These are phyloP conservation scores for Macrocybe gigantea DNA, from an alignment of 768 basidiomycete genomes.

Conservation along the genomic window DNA sequence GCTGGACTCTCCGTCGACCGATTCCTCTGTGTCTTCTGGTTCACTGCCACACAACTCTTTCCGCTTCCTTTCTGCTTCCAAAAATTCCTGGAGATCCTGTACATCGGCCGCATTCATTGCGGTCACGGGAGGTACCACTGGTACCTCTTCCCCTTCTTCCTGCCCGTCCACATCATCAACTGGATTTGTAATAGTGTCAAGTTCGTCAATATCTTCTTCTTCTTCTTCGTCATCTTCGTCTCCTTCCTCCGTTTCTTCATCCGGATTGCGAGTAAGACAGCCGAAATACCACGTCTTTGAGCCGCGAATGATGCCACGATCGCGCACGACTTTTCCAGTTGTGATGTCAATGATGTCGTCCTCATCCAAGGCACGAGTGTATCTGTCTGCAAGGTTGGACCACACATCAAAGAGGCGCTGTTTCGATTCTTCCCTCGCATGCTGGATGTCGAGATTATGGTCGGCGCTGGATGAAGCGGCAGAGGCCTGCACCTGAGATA, in stretches of 20 bases:
- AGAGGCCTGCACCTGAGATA: constrained; percentile 20
- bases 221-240: constrained; percentile 39
- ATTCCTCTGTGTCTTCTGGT: constrained; percentile 31
- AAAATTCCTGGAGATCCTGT: constrained; percentile 58
- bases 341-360: constrained; percentile 75
- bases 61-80: constrained; percentile 55
- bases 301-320: constrained; percentile 61
- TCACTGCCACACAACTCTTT: constrained; percentile 43
- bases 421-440: constrained; percentile 51
- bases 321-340: constrained; percentile 55
- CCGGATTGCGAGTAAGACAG: constrained; percentile 33
- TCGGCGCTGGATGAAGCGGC: constrained; percentile 27
- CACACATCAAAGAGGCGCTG: constrained; percentile 57
- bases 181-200: constrained; percentile 43
- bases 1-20: constrained; percentile 14
- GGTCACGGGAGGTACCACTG: constrained; percentile 36
- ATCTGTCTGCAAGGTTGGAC: constrained; percentile 64
- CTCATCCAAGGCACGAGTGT: constrained; percentile 61
- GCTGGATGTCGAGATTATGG: constrained; percentile 35
- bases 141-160: constrained; percentile 18
- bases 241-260: constrained; percentile 27
- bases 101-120: constrained; percentile 45
- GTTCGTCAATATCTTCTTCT: constrained; percentile 55
- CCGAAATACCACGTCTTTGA: constrained; percentile 44
- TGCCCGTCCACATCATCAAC: constrained; percentile 22